Evolutionary conservation across 2,329 filamentous ascomycete species (phyloP).

Genomic region (Anthostomella pinea): DNA sequence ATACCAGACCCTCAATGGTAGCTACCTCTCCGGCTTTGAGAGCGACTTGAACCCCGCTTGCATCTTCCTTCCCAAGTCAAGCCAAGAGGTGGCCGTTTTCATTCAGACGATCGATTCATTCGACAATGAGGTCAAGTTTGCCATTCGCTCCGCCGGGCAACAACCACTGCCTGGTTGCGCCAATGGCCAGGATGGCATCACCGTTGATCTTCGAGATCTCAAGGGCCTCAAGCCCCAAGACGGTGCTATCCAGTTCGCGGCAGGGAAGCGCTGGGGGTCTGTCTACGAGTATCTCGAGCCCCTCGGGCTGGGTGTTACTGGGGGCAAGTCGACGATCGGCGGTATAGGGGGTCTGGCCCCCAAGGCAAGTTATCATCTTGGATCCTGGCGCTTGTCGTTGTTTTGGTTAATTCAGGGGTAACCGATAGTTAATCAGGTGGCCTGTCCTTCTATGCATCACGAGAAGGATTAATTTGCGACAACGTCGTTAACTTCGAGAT

Average conservation of each 20-base stretch:
- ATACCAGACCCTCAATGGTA: background rate
- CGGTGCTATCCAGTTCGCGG: conserved; percentile 4
- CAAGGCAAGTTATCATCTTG: conserved; percentile 5
- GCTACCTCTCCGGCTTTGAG: conserved; percentile 2
- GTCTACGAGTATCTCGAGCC: too few species aligned
- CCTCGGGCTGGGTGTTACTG: too few species aligned
- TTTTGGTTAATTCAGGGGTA: too few species aligned
- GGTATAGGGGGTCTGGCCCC: conserved; percentile 38
- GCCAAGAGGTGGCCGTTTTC: conserved; percentile 1
- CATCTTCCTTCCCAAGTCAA: background rate
- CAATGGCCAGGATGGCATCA: conserved; percentile 2
- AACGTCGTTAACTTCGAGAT: conserved; percentile 37
- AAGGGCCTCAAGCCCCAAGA: conserved; percentile 6
- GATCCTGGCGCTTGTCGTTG: too few species aligned
- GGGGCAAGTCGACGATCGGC: conserved; percentile 32
- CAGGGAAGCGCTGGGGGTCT: conserved; percentile 29
- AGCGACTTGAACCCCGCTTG: background rate
- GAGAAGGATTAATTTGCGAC: conserved; percentile 39
- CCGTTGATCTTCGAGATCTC: conserved; percentile 6
- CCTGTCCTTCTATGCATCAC: conserved; percentile 38
- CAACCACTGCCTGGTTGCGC: conserved; percentile 1
- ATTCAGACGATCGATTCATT: background rate
- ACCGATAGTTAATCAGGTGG: conserved; percentile 31
- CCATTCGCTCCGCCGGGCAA: conserved; percentile 1
- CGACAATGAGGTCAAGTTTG: background rate